Conservation (phyloP, 768 basidiomycete species). For the Guyanaporus albipodus region DNA sequence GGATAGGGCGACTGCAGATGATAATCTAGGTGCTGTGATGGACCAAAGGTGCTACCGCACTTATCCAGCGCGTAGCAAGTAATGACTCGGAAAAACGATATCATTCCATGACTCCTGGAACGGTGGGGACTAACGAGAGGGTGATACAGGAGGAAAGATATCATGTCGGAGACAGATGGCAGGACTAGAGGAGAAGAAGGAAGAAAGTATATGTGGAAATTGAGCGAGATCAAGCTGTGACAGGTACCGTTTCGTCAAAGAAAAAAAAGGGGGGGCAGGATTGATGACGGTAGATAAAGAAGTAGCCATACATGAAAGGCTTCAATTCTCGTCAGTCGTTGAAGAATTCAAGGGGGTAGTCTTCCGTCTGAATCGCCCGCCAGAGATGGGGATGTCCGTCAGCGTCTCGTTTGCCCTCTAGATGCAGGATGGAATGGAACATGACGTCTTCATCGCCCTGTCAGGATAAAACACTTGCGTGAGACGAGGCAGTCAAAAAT, state of each 20-base stretch:
- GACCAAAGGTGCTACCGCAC: not conserved
- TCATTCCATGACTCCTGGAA: not conserved
- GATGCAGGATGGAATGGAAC: slow-evolving; percentile 69
- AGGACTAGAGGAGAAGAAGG: not conserved
- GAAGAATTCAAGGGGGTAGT: slow-evolving; percentile 46
- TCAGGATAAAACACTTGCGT: slow-evolving; percentile 6
- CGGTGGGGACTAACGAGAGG: slow-evolving; percentile 4
- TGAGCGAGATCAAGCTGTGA: slow-evolving; percentile 5
- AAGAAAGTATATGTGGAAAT: slow-evolving; percentile 2
- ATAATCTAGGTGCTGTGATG: slow-evolving; percentile 1
- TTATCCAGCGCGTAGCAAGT: not conserved
- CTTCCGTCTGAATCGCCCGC: slow-evolving; percentile 59
- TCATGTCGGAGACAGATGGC: slow-evolving; percentile 4
- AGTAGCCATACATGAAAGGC: not conserved
- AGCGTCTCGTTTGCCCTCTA: slow-evolving; percentile 47
- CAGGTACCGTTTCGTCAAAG: slow-evolving; percentile 20
- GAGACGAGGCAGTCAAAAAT: slow-evolving; percentile 1
- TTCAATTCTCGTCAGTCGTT: slow-evolving; percentile 19
- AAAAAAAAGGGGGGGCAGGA: not conserved
- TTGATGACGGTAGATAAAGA: not conserved
- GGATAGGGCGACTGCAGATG: not conserved
- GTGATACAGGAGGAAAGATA: not conserved
- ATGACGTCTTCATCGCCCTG: slow-evolving; percentile 62
- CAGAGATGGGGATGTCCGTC: slow-evolving; percentile 52
- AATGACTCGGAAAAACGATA: slow-evolving; percentile 10